Evolutionary conservation across 2,329 filamentous ascomycete species (phyloP).

Genomic region (Beauveria caledonica): DNA sequence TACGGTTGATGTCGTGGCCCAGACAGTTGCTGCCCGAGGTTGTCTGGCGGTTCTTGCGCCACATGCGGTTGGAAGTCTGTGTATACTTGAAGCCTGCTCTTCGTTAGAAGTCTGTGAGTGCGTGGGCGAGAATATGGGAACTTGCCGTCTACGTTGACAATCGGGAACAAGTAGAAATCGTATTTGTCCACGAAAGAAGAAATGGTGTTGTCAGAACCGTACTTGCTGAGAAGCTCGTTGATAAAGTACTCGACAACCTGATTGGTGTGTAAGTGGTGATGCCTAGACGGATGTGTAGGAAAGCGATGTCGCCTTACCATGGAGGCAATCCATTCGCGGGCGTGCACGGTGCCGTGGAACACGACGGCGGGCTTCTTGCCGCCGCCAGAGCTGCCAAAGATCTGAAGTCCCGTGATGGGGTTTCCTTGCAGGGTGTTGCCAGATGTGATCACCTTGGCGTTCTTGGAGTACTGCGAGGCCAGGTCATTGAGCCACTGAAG

Average conservation of each 20-base stretch:
- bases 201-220: slow-evolving; percentile 29
- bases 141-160: slow-evolving; percentile 53
- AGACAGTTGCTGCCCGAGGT: slow-evolving; percentile 33
- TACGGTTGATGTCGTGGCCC: slow-evolving; percentile 51
- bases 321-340: slow-evolving; percentile 51
- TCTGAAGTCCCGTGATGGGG: slow-evolving; percentile 53
- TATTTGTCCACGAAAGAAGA: slow-evolving; percentile 47
- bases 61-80: slow-evolving; percentile 48
- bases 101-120: background rate
- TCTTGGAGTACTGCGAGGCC: slow-evolving; percentile 30
- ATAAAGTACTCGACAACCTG: slow-evolving; percentile 44
- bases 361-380: slow-evolving; percentile 42
- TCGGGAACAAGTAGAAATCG: slow-evolving; percentile 58
- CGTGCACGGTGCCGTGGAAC: slow-evolving; percentile 51
- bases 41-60: slow-evolving; percentile 52
- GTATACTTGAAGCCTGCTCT: slow-evolving; percentile 47
- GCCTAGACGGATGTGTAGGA: background rate
- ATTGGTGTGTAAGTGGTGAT: background rate
- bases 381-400: slow-evolving; percentile 39
- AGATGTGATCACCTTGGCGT: slow-evolving; percentile 40
- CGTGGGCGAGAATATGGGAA: background rate
- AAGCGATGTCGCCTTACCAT: slow-evolving; percentile 28
- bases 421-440: slow-evolving; percentile 40
- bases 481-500: slow-evolving; percentile 39
- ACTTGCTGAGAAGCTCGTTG: slow-evolving; percentile 39